Conservation (phyloP, 1,284 basidiomycete species). For the Volvariella volvacea region DNA sequence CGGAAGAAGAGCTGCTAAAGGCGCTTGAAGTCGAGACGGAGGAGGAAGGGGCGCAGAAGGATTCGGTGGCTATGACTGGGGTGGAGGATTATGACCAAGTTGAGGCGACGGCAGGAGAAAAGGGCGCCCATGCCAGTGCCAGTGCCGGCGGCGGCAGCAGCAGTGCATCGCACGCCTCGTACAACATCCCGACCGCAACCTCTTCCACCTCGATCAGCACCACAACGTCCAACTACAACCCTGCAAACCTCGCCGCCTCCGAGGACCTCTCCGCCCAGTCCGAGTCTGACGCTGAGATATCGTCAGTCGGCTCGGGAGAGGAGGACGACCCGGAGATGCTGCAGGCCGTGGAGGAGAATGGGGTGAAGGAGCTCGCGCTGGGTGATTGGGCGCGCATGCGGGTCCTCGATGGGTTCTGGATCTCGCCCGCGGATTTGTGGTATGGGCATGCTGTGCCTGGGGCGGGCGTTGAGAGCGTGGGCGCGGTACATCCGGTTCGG, state of each 20-base stretch:
- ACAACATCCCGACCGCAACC: too few species aligned
- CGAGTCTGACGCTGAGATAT: neutral
- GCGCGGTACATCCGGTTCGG: constrained; percentile 59
- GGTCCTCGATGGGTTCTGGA: constrained; percentile 69
- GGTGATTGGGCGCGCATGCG: constrained; percentile 66
- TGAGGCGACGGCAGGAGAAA: too few species aligned
- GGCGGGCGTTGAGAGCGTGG: constrained; percentile 29
- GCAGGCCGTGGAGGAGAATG: constrained; percentile 52
- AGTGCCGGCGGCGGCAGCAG: too few species aligned
- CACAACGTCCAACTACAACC: too few species aligned
- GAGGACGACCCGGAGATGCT: constrained; percentile 55
- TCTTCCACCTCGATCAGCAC: too few species aligned
- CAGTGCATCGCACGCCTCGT: too few species aligned
- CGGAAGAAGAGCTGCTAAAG: too few species aligned
- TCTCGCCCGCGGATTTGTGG: constrained; percentile 64
- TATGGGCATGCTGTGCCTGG: constrained; percentile 38
- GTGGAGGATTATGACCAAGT: too few species aligned
- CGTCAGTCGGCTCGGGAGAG: constrained; percentile 26
- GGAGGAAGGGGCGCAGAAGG: constrained; percentile 9
- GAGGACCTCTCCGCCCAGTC: neutral
- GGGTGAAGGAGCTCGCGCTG: constrained; percentile 58
- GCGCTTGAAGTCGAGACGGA: too few species aligned
- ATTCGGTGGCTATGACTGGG: neutral
- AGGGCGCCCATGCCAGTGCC: too few species aligned
- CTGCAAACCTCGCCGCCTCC: neutral